Base-by-base conservation (phyloP, 805 yeast genomes). In the Candida arabinofermentans region DNA sequence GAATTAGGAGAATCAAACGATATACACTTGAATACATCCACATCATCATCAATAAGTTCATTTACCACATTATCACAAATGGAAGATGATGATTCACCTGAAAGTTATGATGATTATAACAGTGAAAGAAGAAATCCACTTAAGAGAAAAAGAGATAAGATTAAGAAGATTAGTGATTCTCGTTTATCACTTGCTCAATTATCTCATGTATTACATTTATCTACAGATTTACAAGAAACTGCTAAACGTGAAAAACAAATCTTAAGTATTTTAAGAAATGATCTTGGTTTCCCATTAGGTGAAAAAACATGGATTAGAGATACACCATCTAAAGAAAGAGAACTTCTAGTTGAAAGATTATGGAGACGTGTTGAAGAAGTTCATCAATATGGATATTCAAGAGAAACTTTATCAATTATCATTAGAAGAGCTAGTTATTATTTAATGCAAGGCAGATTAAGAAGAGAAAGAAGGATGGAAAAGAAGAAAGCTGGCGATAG, bases 281-380 rank as follows among this genome's bases (percentile, higher is more conserved):
- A 74, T 16, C 70, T 86, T 40, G 81, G 83, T 4, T 87, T 86
- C 61, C 79, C 82, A 23, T 59, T 88, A 23, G 96, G 96, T 5
- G 74, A 78, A 47, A 77, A 77, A 54, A 85, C 95, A 0, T 88
- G 96, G 96, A 81, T 86, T 33, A 71, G 95, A 48, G 96, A 84
- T 54, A 84, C 93, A 0, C 69, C 75, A 1, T 72, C 70, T 39
- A 64, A 61, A 4, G 74, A 75, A 47, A 69, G 96, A 32, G 59
- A 59, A 9, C 51, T 60, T 5, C 62, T 81, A 34, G 64, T 85
- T 21, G 68, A 69, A 21, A 64, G 70, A 38, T 68, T 88, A 37
- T 66, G 72, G 51, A 52, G 54, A 6, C 66, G 72, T 42, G 78
- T 83, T 6, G 67, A 65, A 24, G 53, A 51, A 2, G 70, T 69